These are phyloP conservation scores for Rhipidocladum racemiflorum DNA, from an alignment of 176 grass and related monocot species.

Conservation along the genomic window DNA sequence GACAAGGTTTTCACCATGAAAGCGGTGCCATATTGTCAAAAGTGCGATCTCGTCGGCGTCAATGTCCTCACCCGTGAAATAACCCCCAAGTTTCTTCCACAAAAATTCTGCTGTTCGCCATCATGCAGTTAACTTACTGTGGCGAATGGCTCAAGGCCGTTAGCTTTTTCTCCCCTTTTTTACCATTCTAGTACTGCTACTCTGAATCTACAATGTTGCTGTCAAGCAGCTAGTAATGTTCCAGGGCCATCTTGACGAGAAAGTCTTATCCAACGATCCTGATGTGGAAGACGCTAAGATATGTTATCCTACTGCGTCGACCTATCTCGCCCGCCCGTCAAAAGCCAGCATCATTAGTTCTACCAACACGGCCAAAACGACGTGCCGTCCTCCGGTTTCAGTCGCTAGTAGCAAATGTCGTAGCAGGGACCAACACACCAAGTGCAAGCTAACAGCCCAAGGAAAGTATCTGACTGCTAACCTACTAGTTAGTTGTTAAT, in stretches of 20 bases:
- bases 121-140: not conserved
- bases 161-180: not conserved
- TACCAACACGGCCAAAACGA: conserved; percentile 5
- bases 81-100: not conserved
- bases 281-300: conserved; percentile 39
- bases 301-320: not conserved
- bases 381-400: not conserved
- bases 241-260: conserved; percentile 13
- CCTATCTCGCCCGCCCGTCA: conserved; percentile 22
- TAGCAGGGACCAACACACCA: not conserved
- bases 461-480: not conserved
- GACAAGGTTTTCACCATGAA: conserved; percentile 15
- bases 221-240: not conserved
- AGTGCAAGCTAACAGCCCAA: not conserved
- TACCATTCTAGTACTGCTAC: not conserved
- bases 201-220: not conserved
- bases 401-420: not conserved
- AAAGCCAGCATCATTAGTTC: conserved; percentile 44
- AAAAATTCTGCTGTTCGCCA: not conserved
- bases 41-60: not conserved
- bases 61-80: not conserved
- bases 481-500: not conserved
- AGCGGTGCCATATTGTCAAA: not conserved
- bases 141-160: not conserved
- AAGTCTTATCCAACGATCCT: conserved; percentile 35